A percentile compares a stretch with the other conserved stretches of the same genome.
Conservation (phyloP, 257 asterid genomes). For the Petrea volubilis region DNA sequence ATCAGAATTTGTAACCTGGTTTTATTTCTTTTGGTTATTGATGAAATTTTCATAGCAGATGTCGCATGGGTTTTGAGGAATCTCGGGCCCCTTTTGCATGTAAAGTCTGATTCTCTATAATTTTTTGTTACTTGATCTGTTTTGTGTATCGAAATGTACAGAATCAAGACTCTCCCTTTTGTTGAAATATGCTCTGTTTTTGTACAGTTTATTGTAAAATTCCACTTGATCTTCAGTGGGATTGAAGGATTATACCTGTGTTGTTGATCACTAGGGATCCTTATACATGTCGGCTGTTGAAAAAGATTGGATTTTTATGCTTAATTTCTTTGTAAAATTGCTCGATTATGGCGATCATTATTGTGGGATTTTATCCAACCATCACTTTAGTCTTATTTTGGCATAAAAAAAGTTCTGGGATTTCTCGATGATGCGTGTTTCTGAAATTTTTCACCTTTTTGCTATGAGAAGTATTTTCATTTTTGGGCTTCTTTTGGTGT, state of each 20-base stretch:
- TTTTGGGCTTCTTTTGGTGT: slow-evolving; percentile 32
- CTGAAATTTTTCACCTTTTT: slow-evolving; percentile 24
- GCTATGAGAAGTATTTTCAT: slow-evolving; percentile 19
- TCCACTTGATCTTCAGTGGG: slow-evolving; percentile 41
- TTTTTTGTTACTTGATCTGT: slow-evolving; percentile 50
- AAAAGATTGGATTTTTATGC: slow-evolving; percentile 49
- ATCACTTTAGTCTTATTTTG: slow-evolving; percentile 7
- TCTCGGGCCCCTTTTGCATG: slow-evolving; percentile 51
- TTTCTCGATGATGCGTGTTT: slow-evolving; percentile 23
- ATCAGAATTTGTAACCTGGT: slow-evolving; percentile 24
- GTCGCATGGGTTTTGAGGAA: slow-evolving; percentile 61
- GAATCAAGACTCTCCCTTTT: slow-evolving; percentile 30
- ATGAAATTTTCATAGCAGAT: slow-evolving; percentile 33
- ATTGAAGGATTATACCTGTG: slow-evolving; percentile 40
- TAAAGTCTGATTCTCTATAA: slow-evolving; percentile 31
- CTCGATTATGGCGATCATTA: slow-evolving; percentile 32
- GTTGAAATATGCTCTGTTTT: slow-evolving; percentile 22
- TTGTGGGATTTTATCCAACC: slow-evolving; percentile 17
- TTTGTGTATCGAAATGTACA: slow-evolving; percentile 49
- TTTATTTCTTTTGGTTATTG: too few relatives aligned
- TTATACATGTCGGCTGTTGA: slow-evolving; percentile 23
- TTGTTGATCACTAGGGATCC: slow-evolving; percentile 42
- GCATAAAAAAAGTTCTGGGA: slow-evolving; percentile 8
- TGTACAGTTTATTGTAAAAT: slow-evolving; percentile 22
- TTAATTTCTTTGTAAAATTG: slow-evolving; percentile 28